Base-by-base conservation (phyloP, 306 rosid genomes). In the Mimosa bimucronata region DNA sequence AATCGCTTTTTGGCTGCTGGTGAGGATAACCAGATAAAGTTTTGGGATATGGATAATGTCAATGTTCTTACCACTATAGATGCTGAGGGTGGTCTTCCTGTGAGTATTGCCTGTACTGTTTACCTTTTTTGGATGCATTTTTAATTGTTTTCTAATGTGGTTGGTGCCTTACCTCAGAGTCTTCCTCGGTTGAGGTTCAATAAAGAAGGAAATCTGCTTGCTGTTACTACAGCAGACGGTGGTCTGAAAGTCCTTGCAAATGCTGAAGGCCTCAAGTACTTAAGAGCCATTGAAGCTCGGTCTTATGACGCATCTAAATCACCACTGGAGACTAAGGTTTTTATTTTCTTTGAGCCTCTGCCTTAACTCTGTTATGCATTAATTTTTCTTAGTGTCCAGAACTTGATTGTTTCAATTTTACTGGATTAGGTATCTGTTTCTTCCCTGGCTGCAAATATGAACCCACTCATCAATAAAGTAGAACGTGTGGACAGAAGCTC, bases 191-290 rank as follows among this genome's bases (percentile, higher is more conserved):
- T 92, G 87, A 91, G 90, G 85, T 94, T 94, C 92, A 94, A 86
- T 62, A 92, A 83, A 89, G 97, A 91, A 70, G 97, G 97, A 50
- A 92, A 81, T 86, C 90, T 94, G 82, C 94, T 94, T 19, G 97
- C 91, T 78, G 97, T 92, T 79, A 86, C 92, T 26, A 87, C 97
- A 19, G 81, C 78, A 18, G 93, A 91, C 48, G 80, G 85, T 66
- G 92, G 97, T 65, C 81, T 94, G 34, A 92, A 92, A 84, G 45
- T 94, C 64, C 97, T 94, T 77, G 94, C 92, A 74, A 85, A 88
- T 83, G 83, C 90, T 40, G 87, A 74, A 50, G 94, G 98, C 73
- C 71, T 81, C 55, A 90, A 87, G 77, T 83, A 85, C 72, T 75
- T 94, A 31, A 89, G 87, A 74, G 67, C 86, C 50, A 76, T 88